Percentiles rank a stretch among this genome's conserved stretches.
These are phyloP conservation scores for Pseudofabraea citricarpa DNA, from an alignment of 2,329 filamentous ascomycete species.

Conservation along the genomic window DNA sequence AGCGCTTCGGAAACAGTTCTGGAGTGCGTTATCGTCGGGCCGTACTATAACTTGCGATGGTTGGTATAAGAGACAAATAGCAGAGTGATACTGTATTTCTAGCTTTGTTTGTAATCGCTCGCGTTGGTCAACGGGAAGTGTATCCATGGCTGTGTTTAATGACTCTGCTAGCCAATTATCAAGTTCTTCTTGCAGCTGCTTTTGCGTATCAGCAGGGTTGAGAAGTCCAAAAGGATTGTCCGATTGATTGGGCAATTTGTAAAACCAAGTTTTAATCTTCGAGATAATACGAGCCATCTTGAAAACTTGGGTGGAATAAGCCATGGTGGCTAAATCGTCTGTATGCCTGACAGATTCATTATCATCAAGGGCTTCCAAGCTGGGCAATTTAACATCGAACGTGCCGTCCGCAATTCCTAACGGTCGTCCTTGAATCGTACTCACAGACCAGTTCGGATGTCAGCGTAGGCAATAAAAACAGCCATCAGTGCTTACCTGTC, in stretches of 20 bases:
- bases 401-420: slow-evolving; percentile 33
- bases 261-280: slow-evolving; percentile 10
- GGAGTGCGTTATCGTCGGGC: slow-evolving; percentile 25
- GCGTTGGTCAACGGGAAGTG: slow-evolving; percentile 9
- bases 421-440: slow-evolving; percentile 33
- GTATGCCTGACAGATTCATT: slow-evolving; percentile 1
- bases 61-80: slow-evolving; percentile 31
- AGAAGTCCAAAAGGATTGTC: neutral
- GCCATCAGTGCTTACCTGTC: slow-evolving; percentile 26
- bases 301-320: slow-evolving; percentile 25
- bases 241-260: slow-evolving; percentile 4
- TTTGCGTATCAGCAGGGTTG: neutral
- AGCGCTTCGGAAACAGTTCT: slow-evolving; percentile 27
- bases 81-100: slow-evolving; percentile 28
- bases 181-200: neutral
- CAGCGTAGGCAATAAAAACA: neutral
- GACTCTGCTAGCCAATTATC: slow-evolving; percentile 3
- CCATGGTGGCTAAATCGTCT: slow-evolving; percentile 10
- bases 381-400: slow-evolving; percentile 27
- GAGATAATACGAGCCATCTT: slow-evolving; percentile 15
- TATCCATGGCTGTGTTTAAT: slow-evolving; percentile 1
- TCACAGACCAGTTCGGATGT: slow-evolving; percentile 21
- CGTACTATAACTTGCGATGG: slow-evolving; percentile 30
- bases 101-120: slow-evolving; percentile 23
- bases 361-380: slow-evolving; percentile 2